These are phyloP conservation scores for Xylaria sp. DNA, from an alignment of 2,329 filamentous ascomycete genomes.

Conservation along the genomic window DNA sequence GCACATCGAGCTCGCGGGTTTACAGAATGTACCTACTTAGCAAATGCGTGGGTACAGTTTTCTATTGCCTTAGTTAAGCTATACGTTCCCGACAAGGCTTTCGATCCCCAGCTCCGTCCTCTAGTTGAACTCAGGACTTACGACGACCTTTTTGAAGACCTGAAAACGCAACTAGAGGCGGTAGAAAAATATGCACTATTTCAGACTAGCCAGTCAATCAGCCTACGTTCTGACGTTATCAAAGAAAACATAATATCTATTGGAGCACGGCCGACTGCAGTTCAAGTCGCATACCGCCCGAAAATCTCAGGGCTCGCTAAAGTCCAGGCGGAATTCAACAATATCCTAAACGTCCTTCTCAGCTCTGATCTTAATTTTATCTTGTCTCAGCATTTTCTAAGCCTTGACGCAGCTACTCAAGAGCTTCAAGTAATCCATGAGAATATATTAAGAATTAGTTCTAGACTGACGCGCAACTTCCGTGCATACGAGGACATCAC, in stretches of 20 bases:
- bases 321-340: constrained; percentile 86
- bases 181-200: constrained; percentile 73
- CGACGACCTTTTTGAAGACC: constrained; percentile 63
- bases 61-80: constrained; percentile 79
- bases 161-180: constrained; percentile 68
- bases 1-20: constrained; percentile 48
- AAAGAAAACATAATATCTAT: constrained; percentile 71
- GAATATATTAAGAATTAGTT: constrained; percentile 74
- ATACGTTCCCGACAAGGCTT: constrained; percentile 86
- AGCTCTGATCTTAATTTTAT: constrained; percentile 58
- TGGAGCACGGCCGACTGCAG: constrained; percentile 73
- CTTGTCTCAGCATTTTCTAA: constrained; percentile 51
- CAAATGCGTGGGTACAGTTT: constrained; percentile 79
- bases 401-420: constrained; percentile 52
- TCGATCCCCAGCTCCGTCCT: constrained; percentile 79
- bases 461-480: constrained; percentile 76
- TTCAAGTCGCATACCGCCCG: constrained; percentile 77
- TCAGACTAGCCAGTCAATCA: constrained; percentile 76
- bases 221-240: constrained; percentile 72
- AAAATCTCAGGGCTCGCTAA: constrained; percentile 72
- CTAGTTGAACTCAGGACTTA: constrained; percentile 73
- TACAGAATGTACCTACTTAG: constrained; percentile 52
- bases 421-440: constrained; percentile 64
- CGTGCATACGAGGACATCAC: constrained; percentile 88
- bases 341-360: constrained; percentile 74